Evolutionary conservation across 495 filamentous ascomycete genomes (phyloP), one percentile per base, ranked within the genome.

Genomic region (Platismatia glauca): DNA sequence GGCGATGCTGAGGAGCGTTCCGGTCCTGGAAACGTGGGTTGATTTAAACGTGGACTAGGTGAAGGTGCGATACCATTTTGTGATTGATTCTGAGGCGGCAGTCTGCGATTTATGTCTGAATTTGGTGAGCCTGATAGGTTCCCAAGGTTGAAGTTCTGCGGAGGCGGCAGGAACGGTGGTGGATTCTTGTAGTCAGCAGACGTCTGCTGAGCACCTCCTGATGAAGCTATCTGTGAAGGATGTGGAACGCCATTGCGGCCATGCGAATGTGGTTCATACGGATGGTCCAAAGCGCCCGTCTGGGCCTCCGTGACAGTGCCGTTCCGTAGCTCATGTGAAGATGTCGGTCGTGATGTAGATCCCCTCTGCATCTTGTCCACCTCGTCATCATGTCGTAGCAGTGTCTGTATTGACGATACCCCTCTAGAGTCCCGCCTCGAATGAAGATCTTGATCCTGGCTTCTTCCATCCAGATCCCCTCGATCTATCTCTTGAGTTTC

Each of bases 401-500:
- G 67, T 34, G 57, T 59, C 48, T 68, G 64, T 62, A 65, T 67
- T 24, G 70, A 57, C 35, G 58, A 38, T 62, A 59, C 57, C 60
- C 64, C 60, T 59, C 57, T 46, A 52, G 65, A 50, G 62, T 61
- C 64, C 16, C 41, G 64, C 46, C 55, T 61, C 9, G 48, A 34
- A 9, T 39, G 27, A 16, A 63, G 65, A 22, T 63, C 69, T 55
- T 67, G 59, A 39, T 64, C 68, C 55, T 67, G 58, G 33, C 75
- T 63, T 24, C 70, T 58, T 44, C 76, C 66, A 55, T 86, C 81
- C 74, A 73, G 77, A 57, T 79, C 77, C 29, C 83, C 84, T 57
- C 76, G 74, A 65, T 89, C 82, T 62, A 95, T 81, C 61, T 84
- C 83, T 15, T 79, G 75, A 58, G 93, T 81, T 60, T 96, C 90